Evolutionary conservation across 768 basidiomycete species (phyloP).

Genomic region (Crassisporium funariophilum): DNA sequence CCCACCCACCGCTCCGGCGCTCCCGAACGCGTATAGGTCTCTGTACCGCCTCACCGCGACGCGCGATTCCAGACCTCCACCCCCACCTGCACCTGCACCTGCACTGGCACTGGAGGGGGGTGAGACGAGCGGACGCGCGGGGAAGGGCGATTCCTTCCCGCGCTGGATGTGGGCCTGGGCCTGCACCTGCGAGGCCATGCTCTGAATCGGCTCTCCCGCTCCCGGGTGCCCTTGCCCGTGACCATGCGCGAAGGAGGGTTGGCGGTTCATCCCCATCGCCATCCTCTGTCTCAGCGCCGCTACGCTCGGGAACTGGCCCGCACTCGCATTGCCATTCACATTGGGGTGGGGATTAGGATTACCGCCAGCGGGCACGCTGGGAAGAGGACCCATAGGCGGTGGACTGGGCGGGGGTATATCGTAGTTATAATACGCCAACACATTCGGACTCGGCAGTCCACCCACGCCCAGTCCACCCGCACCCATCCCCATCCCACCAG

Average conservation of each 20-base stretch:
- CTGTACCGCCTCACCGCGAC: constrained; percentile 31
- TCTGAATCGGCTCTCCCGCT: background rate
- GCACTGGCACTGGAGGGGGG: constrained; percentile 1
- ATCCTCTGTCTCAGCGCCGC: constrained; percentile 24
- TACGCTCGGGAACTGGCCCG: constrained; percentile 18
- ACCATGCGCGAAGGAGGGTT: constrained; percentile 14
- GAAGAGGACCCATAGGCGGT: constrained; percentile 47
- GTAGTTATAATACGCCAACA: constrained; percentile 40
- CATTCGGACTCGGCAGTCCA: constrained; percentile 38
- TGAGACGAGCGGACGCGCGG: constrained; percentile 41
- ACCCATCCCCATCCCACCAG: too few relatives aligned
- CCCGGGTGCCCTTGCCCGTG: too few relatives aligned
- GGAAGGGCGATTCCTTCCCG: constrained; percentile 55
- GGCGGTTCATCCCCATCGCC: constrained; percentile 18
- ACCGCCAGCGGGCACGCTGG: constrained; percentile 29
- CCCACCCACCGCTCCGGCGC: background rate
- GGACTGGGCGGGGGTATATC: constrained; percentile 55
- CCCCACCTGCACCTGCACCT: constrained; percentile 11
- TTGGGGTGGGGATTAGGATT: background rate
- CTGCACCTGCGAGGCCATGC: constrained; percentile 3
- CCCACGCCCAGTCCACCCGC: too few relatives aligned
- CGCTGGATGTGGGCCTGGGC: constrained; percentile 33
- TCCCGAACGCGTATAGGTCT: constrained; percentile 28
- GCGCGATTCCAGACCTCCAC: constrained; percentile 27
- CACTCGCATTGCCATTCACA: constrained; percentile 2